Conservation (phyloP, 1,139 yeast genomes). For the Ogataea hybrid region DNA sequence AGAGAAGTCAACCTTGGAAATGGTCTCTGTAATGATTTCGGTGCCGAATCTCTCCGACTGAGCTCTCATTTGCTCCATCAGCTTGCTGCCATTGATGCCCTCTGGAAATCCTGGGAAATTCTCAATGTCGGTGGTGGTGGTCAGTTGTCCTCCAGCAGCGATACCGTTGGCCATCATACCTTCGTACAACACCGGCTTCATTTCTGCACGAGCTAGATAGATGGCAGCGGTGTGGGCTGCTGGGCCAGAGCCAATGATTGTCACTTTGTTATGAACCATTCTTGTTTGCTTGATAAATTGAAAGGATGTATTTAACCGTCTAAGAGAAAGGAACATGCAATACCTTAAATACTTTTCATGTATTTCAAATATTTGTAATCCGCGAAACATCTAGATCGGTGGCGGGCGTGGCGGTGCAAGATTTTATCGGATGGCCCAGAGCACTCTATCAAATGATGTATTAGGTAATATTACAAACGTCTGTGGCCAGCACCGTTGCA, state of each 20-base stretch:
- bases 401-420: slow-evolving; percentile 7
- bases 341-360: slow-evolving; percentile 3
- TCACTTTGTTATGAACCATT: slow-evolving; percentile 86
- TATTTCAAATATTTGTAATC: slow-evolving; percentile 13
- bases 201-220: slow-evolving; percentile 93
- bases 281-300: slow-evolving; percentile 26
- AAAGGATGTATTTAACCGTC: not conserved
- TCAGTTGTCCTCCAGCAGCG: slow-evolving; percentile 98
- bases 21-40: slow-evolving; percentile 89
- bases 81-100: slow-evolving; percentile 82
- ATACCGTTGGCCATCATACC: slow-evolving; percentile 97
- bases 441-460: not conserved
- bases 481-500: not conserved
- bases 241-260: slow-evolving; percentile 97
- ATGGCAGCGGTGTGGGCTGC: slow-evolving; percentile 99
- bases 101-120: slow-evolving; percentile 98
- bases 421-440: slow-evolving; percentile 4
- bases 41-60: slow-evolving; percentile 90
- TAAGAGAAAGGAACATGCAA: slow-evolving; percentile 8
- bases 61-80: slow-evolving; percentile 92
- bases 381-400: slow-evolving; percentile 14
- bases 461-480: slow-evolving; percentile 4
- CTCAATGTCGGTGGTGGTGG: slow-evolving; percentile 96
- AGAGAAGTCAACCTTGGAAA: slow-evolving; percentile 85
- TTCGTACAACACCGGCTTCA: slow-evolving; percentile 89